Percentiles rank a stretch among this genome's conserved stretches.
Evolutionary conservation across 2,329 filamentous ascomycete species (phyloP).

Genomic region (Microsporum canis): DNA sequence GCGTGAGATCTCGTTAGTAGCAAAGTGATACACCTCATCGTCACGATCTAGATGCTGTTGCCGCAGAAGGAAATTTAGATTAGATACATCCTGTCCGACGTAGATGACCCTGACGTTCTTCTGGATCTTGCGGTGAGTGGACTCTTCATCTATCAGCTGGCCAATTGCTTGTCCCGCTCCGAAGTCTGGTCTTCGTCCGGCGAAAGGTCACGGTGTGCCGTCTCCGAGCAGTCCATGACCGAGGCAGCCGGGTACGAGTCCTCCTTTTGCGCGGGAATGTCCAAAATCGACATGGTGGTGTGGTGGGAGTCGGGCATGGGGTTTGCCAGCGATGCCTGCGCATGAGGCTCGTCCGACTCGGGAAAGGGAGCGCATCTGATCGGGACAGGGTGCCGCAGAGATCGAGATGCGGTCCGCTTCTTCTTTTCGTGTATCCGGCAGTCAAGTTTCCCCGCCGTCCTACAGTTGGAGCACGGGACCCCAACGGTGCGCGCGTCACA

Average conservation of each 20-base stretch:
- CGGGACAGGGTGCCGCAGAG: conserved; percentile 36
- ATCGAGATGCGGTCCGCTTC: conserved; percentile 35
- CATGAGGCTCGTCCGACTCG: conserved; percentile 6
- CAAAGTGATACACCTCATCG: conserved; percentile 35
- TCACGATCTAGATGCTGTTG: conserved; percentile 36
- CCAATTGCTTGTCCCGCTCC: conserved; percentile 38
- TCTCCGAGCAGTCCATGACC: not conserved
- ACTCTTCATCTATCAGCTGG: conserved; percentile 41
- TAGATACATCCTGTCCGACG: conserved; percentile 46
- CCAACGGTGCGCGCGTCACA: conserved; percentile 41
- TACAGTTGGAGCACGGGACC: conserved; percentile 40
- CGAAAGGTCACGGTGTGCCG: conserved; percentile 19
- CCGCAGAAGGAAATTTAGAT: conserved; percentile 45
- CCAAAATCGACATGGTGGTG: not conserved
- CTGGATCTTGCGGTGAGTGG: conserved; percentile 37
- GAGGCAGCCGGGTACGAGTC: not conserved
- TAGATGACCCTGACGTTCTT: conserved; percentile 41
- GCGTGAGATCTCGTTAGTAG: conserved; percentile 34
- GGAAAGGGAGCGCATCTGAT: conserved; percentile 32
- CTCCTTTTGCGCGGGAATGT: not conserved
- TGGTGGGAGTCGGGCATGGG: not conserved
- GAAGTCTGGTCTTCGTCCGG: conserved; percentile 30
- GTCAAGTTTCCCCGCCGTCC: conserved; percentile 30
- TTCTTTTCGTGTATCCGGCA: conserved; percentile 43
- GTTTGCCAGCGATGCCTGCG: conserved; percentile 2